A percentile compares a stretch with the other conserved stretches of the same genome.
These are phyloP conservation scores for Candida wancherniae DNA, from an alignment of 805 yeast genomes.

Conservation along the genomic window DNA sequence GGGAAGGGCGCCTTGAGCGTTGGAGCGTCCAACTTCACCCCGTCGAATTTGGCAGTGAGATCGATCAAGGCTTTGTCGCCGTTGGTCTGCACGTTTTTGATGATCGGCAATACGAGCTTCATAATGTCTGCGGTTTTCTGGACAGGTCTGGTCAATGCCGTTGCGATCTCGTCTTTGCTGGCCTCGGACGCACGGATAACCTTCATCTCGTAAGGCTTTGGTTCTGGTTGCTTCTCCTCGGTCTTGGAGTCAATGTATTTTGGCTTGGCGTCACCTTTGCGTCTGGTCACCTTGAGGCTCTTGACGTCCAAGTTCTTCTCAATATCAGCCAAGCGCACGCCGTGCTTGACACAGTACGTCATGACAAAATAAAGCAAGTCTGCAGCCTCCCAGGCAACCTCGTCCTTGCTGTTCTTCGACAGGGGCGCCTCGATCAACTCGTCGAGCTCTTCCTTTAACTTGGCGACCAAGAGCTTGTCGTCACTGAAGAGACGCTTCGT, in stretches of 20 bases:
- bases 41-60: slow-evolving; percentile 86
- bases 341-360: slow-evolving; percentile 57
- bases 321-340: slow-evolving; percentile 74
- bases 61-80: slow-evolving; percentile 92
- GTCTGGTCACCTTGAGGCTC: slow-evolving; percentile 79
- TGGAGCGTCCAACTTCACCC: slow-evolving; percentile 67
- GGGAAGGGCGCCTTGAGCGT: slow-evolving; percentile 87
- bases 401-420: slow-evolving; percentile 31
- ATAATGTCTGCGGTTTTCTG: slow-evolving; percentile 90
- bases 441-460: slow-evolving; percentile 93
- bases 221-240: slow-evolving; percentile 2
- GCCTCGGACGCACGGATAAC: slow-evolving; percentile 38
- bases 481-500: slow-evolving; percentile 85
- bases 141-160: slow-evolving; percentile 86
- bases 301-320: slow-evolving; percentile 82
- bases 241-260: slow-evolving; percentile 42
- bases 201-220: slow-evolving; percentile 42
- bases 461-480: slow-evolving; percentile 68
- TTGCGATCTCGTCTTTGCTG: slow-evolving; percentile 41
- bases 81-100: slow-evolving; percentile 63
- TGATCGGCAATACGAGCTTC: slow-evolving; percentile 88
- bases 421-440: slow-evolving; percentile 81
- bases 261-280: slow-evolving; percentile 94
- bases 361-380: slow-evolving; percentile 65
- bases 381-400: slow-evolving; percentile 96